Evolutionary conservation across 2,329 filamentous ascomycete genomes (phyloP).

Genomic region (Chrysoporthe deuterocubensis): DNA sequence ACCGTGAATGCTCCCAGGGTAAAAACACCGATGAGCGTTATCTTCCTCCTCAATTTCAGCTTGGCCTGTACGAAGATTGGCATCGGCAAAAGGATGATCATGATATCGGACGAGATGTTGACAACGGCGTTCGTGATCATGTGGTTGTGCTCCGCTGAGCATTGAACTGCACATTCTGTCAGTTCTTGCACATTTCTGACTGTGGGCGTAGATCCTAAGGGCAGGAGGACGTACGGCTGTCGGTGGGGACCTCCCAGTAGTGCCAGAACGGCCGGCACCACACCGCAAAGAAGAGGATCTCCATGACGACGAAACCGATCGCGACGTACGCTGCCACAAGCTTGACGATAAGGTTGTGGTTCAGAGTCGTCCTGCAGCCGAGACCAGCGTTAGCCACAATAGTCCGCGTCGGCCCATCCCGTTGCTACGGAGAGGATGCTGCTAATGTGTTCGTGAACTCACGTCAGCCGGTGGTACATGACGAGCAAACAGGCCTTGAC

Average conservation of each 20-base stretch:
- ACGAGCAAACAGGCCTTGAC: constrained; percentile 62
- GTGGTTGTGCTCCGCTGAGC: constrained; percentile 59
- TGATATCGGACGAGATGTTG: constrained; percentile 63
- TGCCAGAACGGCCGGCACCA: constrained; percentile 61
- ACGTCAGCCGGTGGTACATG: constrained; percentile 61
- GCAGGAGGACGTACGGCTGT: constrained; percentile 45
- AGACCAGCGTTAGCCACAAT: neutral
- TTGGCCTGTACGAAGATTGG: constrained; percentile 56
- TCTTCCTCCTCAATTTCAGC: constrained; percentile 55
- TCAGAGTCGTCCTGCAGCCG: constrained; percentile 46
- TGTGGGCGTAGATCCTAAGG: neutral
- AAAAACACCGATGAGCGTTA: constrained; percentile 53
- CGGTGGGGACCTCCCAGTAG: constrained; percentile 61
- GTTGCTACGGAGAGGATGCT: neutral
- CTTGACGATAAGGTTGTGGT: constrained; percentile 52
- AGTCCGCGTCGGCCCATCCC: neutral
- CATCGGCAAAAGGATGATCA: constrained; percentile 63
- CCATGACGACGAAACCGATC: constrained; percentile 53
- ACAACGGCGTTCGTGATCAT: constrained; percentile 62
- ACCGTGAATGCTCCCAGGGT: constrained; percentile 52
- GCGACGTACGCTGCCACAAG: constrained; percentile 52
- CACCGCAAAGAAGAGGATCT: constrained; percentile 53
- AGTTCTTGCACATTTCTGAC: neutral
- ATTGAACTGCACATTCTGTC: constrained; percentile 49
- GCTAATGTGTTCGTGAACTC: constrained; percentile 30